Evolutionary conservation across 441 rosid species (phyloP).

Genomic region (Jatropha podagrica): DNA sequence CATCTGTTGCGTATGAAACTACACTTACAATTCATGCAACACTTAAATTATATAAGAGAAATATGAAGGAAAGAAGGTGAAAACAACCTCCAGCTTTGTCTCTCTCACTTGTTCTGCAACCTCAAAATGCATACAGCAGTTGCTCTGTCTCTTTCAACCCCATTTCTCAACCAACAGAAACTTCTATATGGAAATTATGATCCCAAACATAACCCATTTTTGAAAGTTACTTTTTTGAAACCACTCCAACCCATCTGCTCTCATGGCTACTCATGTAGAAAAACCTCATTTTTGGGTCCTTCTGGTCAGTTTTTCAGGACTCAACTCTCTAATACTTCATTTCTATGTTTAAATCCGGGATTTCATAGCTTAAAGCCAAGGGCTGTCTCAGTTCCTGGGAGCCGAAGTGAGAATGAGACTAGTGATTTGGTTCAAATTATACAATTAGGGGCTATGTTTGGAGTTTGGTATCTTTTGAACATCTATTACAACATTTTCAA

Average conservation of each 20-base stretch:
- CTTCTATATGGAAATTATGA: conserved; percentile 8
- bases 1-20: not conserved
- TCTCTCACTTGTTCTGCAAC: conserved; percentile 1
- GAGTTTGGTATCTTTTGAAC: conserved; percentile 80
- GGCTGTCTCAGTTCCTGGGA: conserved; percentile 68
- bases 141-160: conserved; percentile 35
- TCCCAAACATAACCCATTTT: conserved; percentile 13
- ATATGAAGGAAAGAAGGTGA: not conserved
- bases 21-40: conserved; percentile 18
- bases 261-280: conserved; percentile 20
- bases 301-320: conserved; percentile 19
- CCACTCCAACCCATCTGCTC: conserved; percentile 4
- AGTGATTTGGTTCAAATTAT: conserved; percentile 37
- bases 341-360: conserved; percentile 24
- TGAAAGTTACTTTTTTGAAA: conserved; percentile 15
- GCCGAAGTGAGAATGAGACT: conserved; percentile 43
- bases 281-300: conserved; percentile 3
- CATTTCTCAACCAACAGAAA: conserved; percentile 31
- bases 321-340: conserved; percentile 14
- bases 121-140: conserved; percentile 44
- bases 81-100: not conserved
- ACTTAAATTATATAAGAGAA: not conserved
- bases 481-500: conserved; percentile 95
- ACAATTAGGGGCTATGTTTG: conserved; percentile 71
- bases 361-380: conserved; percentile 32